Percentiles rank a stretch among this genome's conserved stretches.
phyloP scores from a whole-genome alignment of 163 green algal species.

The Smithsoniella earleae region DNA sequence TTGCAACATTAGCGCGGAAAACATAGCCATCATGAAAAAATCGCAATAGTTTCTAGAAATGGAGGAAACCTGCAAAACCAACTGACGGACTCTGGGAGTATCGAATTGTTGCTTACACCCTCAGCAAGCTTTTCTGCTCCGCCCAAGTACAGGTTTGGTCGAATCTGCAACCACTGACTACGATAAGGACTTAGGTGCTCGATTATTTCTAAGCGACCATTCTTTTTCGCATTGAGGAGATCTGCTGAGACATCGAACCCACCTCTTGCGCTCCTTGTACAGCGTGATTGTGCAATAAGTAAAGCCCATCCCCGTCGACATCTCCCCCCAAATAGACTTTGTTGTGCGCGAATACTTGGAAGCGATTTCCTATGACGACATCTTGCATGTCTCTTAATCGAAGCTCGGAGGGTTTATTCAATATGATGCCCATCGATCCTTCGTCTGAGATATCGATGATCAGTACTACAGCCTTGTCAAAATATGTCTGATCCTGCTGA shows the following conservation, averaged over 20 bases:
- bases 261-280: conserved; percentile 15
- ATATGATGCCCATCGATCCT: conserved; percentile 50
- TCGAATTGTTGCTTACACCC: not conserved
- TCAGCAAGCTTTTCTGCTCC: conserved; percentile 5
- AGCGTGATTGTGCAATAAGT: conserved; percentile 18
- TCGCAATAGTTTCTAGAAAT: not conserved
- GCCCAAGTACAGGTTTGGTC: not conserved
- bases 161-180: not conserved
- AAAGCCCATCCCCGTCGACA: conserved; percentile 14
- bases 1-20: not conserved
- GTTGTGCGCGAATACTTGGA: not conserved
- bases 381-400: conserved; percentile 26
- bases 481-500: conserved; percentile 42
- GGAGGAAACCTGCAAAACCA: conserved; percentile 24
- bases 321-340: conserved; percentile 28
- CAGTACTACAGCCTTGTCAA: conserved; percentile 49
- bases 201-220: too few relatives aligned
- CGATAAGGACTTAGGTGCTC: not conserved
- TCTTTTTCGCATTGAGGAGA: too few relatives aligned
- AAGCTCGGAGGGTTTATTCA: conserved; percentile 50
- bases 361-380: conserved; percentile 4
- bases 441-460: conserved; percentile 38
- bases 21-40: not conserved
- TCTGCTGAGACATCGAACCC: not conserved
- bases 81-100: conserved; percentile 10